Percentiles rank a stretch among this genome's conserved stretches.
phyloP scores from a whole-genome alignment of 2,329 filamentous ascomycete species.

The Teratosphaeria destructans region DNA sequence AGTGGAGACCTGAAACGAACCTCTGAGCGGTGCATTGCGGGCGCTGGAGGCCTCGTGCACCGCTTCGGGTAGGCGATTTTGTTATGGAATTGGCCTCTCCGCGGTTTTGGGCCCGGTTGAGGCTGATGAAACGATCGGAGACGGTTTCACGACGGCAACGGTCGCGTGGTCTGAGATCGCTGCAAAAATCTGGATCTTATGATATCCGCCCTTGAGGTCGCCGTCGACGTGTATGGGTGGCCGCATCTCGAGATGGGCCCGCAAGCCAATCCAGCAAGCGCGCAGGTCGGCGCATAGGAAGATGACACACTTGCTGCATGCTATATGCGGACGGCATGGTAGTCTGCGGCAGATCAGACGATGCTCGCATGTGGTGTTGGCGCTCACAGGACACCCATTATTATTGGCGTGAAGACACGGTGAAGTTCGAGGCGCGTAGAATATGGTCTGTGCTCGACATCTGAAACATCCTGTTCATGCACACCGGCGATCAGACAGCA shows the following conservation, averaged over 20 bases:
- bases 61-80: neutral
- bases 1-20: conserved; percentile 18
- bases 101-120: neutral
- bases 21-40: conserved; percentile 11
- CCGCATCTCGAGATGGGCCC: conserved; percentile 12
- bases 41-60: neutral
- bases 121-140: neutral
- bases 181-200: conserved; percentile 4
- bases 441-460: conserved; percentile 3
- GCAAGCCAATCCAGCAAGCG: conserved; percentile 9
- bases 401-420: conserved; percentile 3
- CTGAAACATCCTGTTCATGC: conserved; percentile 1
- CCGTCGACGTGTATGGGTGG: conserved; percentile 9
- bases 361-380: conserved; percentile 6
- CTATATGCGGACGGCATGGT: conserved; percentile 4
- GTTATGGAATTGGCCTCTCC: neutral
- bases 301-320: conserved; percentile 20
- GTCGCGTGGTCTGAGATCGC: conserved; percentile 6
- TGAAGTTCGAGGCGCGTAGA: conserved; percentile 7
- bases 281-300: conserved; percentile 16
- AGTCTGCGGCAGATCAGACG: neutral
- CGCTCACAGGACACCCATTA: conserved; percentile 5
- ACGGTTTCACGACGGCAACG: conserved; percentile 5
- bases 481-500: conserved; percentile 6
- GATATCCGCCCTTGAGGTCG: conserved; percentile 3